Percentiles rank a stretch among this genome's conserved stretches.
phyloP scores from a whole-genome alignment of 805 yeast genomes.

The Candida boidinii region DNA sequence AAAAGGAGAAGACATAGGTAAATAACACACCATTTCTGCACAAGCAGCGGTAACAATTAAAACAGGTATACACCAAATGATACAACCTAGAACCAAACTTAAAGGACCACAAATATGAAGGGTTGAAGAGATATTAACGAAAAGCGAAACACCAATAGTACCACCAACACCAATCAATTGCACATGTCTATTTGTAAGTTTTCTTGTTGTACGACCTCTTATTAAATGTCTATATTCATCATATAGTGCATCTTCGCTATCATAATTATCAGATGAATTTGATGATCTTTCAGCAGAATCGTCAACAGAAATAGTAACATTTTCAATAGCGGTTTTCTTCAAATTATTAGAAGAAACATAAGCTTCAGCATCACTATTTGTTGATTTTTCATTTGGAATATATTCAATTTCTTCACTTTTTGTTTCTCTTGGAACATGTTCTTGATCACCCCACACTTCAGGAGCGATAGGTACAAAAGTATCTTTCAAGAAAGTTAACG shows the following conservation, averaged over 20 bases:
- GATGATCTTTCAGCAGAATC: too few relatives aligned
- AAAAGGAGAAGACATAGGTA: conserved; percentile 24
- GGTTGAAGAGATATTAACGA: conserved; percentile 22
- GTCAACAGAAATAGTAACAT: too few relatives aligned
- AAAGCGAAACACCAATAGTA: conserved; percentile 24
- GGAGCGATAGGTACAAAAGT: conserved; percentile 17
- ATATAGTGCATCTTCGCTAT: too few relatives aligned
- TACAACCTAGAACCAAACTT: conserved; percentile 18
- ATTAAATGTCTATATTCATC: too few relatives aligned
- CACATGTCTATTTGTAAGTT: conserved; percentile 20
- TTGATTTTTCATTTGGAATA: too few relatives aligned
- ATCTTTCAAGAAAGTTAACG: conserved; percentile 11
- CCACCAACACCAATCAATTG: conserved; percentile 28
- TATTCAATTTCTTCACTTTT: too few relatives aligned
- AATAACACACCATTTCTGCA: conserved; percentile 25
- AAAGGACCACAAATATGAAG: conserved; percentile 20
- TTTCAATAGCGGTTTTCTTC: too few relatives aligned
- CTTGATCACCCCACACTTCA: too few relatives aligned
- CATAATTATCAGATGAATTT: too few relatives aligned
- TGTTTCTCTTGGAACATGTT: too few relatives aligned
- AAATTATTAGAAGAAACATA: too few relatives aligned
- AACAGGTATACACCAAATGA: conserved; percentile 19
- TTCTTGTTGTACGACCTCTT: conserved; percentile 20
- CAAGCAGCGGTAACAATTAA: conserved; percentile 20
- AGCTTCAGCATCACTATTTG: too few relatives aligned